Evolutionary conservation across 441 rosid species (phyloP), one percentile per base, ranked within the genome.

Genomic region (Raphanus hybrid): DNA sequence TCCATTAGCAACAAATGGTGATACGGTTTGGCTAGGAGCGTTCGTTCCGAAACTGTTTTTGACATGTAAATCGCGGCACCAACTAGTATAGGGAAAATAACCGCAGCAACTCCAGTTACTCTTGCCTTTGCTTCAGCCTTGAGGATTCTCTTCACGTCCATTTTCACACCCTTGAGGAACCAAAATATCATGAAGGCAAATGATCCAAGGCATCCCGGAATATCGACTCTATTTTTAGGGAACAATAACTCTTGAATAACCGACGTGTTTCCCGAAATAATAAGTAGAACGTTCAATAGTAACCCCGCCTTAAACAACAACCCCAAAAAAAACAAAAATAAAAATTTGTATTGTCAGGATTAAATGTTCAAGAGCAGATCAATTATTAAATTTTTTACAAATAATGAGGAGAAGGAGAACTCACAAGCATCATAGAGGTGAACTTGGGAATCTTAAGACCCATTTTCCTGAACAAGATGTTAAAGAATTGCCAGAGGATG

Each of bases 161-260:
- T 85, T 86, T 86, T 87, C 70, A 89, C 90, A 45, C 83, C 93
- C 43, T 59, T 80, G 14, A 86, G 75, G 75, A 87, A 89, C 71
- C 89, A 70, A 69, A 86, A 89, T 14, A 87, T 34, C 58, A 72
- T 69, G 62, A 74, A 86, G 3, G 87, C 89, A 23, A 87, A 57
- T 8, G 79, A 4, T 27, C 86, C 86, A 20, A 84, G 27, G 3
- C 75, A 74, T 11, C 82, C 84, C 6, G 87, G 39, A 23, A 75
- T 3, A 65, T 71, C 79, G n/a, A 67, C 14, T 54, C 78, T 54
- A 26, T 52, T 60, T 4, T 26, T 20, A 0, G 84, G 79, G 70
- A 67, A 26, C 35, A 82, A 37, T 11, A 75, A 54, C 0, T 32
- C 15, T 2, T 3, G 64, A 8, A 59, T 57, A 37, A 16, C 10